Evolutionary conservation across 306 rosid species (phyloP).

Genomic region (Begonia peltatifolia): DNA sequence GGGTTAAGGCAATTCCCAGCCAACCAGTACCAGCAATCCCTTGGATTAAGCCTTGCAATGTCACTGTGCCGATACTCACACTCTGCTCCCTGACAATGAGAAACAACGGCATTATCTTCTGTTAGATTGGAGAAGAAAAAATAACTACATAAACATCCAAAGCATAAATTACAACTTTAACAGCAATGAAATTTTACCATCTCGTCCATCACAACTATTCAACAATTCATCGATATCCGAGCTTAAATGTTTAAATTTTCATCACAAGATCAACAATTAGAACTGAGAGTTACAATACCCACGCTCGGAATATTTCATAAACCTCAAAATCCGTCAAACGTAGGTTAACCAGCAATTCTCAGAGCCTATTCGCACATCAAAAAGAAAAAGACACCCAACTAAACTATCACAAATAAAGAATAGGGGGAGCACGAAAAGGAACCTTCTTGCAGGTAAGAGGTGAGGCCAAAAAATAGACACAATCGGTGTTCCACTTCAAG

Average conservation of each 20-base stretch:
- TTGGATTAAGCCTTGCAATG: constrained; percentile 79
- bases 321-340: no score
- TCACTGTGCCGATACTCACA: constrained; percentile 98
- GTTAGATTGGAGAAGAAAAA: no score
- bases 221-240: no score
- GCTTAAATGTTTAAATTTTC: no score
- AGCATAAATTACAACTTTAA: not conserved
- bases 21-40: constrained; percentile 97
- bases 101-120: not conserved
- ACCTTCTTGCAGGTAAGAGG: constrained; percentile 99
- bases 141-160: no score
- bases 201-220: no score
- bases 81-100: constrained; percentile 56
- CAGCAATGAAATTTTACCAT: not conserved
- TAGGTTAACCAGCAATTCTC: not conserved
- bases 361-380: constrained; percentile 5
- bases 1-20: constrained; percentile 89
- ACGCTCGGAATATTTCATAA: no score
- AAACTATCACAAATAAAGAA: not conserved
- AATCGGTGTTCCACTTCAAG: constrained; percentile 83
- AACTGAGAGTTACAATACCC: no score
- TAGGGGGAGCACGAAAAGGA: not conserved
- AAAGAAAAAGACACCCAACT: not conserved
- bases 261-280: no score
- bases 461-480: constrained; percentile 97